phyloP scores from a whole-genome alignment of 2,329 filamentous ascomycete species.

The Cladosporium austrohemisphaericum region DNA sequence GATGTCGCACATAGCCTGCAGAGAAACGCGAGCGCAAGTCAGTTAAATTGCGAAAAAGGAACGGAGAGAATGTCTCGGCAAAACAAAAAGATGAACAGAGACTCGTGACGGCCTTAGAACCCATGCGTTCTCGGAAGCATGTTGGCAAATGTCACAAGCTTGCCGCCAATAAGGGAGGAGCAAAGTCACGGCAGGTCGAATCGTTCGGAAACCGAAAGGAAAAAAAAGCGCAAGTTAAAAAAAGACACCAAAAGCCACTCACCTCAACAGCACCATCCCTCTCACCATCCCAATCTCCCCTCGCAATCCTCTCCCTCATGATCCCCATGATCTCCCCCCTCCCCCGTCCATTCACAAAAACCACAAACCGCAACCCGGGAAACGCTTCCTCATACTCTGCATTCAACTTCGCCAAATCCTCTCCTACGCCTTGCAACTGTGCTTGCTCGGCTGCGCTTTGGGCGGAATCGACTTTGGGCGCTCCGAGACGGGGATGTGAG shows the following conservation, averaged over 20 bases:
- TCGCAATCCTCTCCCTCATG: slow-evolving; percentile 70
- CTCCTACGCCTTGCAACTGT: slow-evolving; percentile 56
- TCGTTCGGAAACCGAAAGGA: no score
- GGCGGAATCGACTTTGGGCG: slow-evolving; percentile 74
- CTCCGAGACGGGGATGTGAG: slow-evolving; percentile 79
- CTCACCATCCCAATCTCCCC: slow-evolving; percentile 64
- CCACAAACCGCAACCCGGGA: slow-evolving; percentile 81
- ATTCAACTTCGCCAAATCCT: slow-evolving; percentile 64
- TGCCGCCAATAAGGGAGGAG: no score
- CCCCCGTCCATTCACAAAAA: slow-evolving; percentile 81
- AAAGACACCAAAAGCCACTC: slow-evolving; percentile 29
- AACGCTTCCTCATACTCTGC: slow-evolving; percentile 74
- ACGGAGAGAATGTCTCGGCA: neutral
- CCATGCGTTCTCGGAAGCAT: no score
- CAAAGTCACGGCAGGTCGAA: no score
- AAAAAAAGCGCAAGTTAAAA: neutral
- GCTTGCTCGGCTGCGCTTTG: slow-evolving; percentile 81
- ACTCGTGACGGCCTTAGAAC: no score
- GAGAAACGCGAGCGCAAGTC: slow-evolving; percentile 18
- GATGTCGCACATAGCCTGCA: slow-evolving; percentile 85
- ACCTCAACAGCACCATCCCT: slow-evolving; percentile 72
- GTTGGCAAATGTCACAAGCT: no score
- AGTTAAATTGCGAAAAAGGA: slow-evolving; percentile 15
- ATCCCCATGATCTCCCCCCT: slow-evolving; percentile 74
- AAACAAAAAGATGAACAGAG: neutral